phyloP scores from a whole-genome alignment of 495 filamentous ascomycete species.

The Bathelium albidoporum region DNA sequence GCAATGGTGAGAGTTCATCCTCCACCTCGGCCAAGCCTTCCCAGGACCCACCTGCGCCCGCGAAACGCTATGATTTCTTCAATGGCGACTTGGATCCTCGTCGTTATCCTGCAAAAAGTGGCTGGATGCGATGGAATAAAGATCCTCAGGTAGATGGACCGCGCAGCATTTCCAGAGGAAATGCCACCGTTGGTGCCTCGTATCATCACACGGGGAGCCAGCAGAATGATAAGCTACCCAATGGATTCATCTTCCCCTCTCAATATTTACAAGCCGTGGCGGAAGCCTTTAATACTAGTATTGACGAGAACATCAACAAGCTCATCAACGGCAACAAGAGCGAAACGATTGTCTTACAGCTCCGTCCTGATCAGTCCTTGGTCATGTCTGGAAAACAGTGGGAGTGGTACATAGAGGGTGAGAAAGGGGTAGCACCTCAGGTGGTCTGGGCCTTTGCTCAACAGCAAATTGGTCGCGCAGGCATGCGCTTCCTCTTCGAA shows the following conservation, averaged over 20 bases:
- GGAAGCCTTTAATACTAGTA: not conserved
- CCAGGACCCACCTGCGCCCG: not conserved
- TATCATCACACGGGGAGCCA: not conserved
- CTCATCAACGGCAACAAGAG: not conserved
- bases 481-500: not conserved
- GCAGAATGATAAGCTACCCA: not conserved
- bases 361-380: not conserved
- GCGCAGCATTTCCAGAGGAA: not conserved
- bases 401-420: not conserved
- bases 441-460: not conserved
- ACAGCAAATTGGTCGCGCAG: not conserved
- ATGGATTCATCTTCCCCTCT: not conserved
- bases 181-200: not conserved
- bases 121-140: not conserved
- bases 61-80: not conserved
- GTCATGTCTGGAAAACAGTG: not conserved
- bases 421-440: not conserved
- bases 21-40: not conserved
- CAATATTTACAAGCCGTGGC: not conserved
- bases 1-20: not conserved
- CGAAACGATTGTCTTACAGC: not conserved
- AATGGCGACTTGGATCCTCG: not conserved
- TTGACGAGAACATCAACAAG: not conserved
- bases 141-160: not conserved
- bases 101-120: not conserved